phyloP scores from a whole-genome alignment of 768 basidiomycete species.

The Astraeus odoratus region DNA sequence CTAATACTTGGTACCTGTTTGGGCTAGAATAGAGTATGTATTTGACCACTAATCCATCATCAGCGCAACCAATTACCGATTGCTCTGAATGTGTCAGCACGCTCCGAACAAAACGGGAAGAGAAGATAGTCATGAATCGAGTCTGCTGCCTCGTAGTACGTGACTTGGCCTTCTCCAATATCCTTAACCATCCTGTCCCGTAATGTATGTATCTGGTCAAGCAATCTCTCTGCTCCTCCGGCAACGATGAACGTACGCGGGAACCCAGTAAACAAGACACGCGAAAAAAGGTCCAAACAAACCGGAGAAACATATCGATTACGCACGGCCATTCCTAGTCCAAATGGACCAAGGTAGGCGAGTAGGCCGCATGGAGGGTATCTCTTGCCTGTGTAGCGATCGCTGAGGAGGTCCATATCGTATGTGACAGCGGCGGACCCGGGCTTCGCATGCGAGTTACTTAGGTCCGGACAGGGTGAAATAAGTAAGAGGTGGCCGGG shows the following conservation, averaged over 20 bases:
- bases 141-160: conserved; percentile 14
- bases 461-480: conserved; percentile 4
- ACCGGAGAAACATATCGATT: conserved; percentile 10
- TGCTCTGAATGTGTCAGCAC: background rate
- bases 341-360: conserved; percentile 8
- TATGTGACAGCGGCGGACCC: background rate
- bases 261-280: conserved; percentile 18
- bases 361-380: background rate
- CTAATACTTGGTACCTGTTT: too few species aligned
- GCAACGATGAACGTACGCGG: conserved; percentile 21
- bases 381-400: background rate
- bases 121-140: conserved; percentile 20
- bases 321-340: conserved; percentile 1
- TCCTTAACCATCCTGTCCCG: conserved; percentile 19
- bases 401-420: background rate
- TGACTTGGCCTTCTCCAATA: conserved; percentile 13
- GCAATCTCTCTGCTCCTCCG: conserved; percentile 22
- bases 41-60: too few species aligned
- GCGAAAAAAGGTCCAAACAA: conserved; percentile 5
- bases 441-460: conserved; percentile 1
- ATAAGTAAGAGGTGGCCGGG: conserved; percentile 9
- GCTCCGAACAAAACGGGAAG: conserved; percentile 8
- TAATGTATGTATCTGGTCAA: conserved; percentile 22
- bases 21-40: too few species aligned
- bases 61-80: background rate